Evolutionary conservation across 2,329 filamentous ascomycete species (phyloP).

Genomic region (Neopestalotiopsis rosae): DNA sequence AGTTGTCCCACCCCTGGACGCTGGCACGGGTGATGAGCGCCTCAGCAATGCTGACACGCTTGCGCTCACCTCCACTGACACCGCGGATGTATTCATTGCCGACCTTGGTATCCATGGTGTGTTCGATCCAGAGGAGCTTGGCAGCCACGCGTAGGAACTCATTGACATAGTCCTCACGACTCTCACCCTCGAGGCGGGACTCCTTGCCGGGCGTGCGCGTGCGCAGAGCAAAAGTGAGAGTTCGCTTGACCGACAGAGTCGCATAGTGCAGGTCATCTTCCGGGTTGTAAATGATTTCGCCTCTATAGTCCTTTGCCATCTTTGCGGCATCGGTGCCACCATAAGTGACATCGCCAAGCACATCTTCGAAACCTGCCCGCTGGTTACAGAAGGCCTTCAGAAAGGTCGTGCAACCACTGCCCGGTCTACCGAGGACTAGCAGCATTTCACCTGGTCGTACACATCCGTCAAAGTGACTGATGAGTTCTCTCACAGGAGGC

Average conservation of each 20-base stretch:
- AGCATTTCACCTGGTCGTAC: constrained; percentile 57
- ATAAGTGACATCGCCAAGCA: constrained; percentile 62
- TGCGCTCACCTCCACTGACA: constrained; percentile 76
- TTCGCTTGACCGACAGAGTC: constrained; percentile 70
- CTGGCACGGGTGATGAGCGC: constrained; percentile 63
- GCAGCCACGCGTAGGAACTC: constrained; percentile 55
- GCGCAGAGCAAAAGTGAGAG: constrained; percentile 69
- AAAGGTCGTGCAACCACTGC: constrained; percentile 60
- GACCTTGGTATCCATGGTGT: constrained; percentile 70
- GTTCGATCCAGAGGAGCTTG: constrained; percentile 71
- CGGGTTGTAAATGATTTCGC: constrained; percentile 71
- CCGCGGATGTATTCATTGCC: constrained; percentile 73
- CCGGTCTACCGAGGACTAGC: constrained; percentile 50
- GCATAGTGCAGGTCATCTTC: constrained; percentile 75
- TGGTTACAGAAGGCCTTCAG: constrained; percentile 70
- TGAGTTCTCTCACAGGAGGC: constrained; percentile 39
- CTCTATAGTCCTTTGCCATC: constrained; percentile 60
- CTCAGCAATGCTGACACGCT: constrained; percentile 69
- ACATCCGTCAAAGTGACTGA: constrained; percentile 61
- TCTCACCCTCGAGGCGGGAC: constrained; percentile 63
- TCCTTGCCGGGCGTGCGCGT: constrained; percentile 67
- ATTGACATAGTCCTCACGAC: constrained; percentile 52
- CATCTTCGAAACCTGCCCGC: constrained; percentile 54
- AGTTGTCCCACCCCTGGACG: constrained; percentile 74
- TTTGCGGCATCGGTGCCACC: constrained; percentile 51